phyloP scores from a whole-genome alignment of 176 grass and related monocot species.

The Pharus latifolius region DNA sequence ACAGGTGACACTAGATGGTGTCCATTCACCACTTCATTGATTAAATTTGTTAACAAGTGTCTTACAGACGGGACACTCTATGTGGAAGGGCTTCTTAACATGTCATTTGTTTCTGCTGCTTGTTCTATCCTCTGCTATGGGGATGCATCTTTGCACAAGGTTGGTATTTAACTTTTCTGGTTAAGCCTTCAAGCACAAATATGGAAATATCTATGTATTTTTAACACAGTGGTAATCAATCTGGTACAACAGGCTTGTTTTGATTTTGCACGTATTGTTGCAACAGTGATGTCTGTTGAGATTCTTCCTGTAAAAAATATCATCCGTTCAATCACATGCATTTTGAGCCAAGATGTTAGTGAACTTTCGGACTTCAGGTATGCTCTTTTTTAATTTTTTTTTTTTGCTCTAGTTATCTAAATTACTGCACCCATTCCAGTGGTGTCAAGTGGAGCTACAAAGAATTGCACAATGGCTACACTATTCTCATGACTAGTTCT shows the following conservation, averaged over 20 bases:
- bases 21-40: slow-evolving; percentile 53
- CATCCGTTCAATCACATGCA: slow-evolving; percentile 59
- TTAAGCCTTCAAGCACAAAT: neutral
- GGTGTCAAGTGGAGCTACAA: neutral
- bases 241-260: slow-evolving; percentile 66
- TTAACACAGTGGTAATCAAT: neutral
- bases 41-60: slow-evolving; percentile 82
- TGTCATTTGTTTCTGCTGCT: slow-evolving; percentile 57
- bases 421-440: neutral
- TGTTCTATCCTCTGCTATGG: slow-evolving; percentile 72
- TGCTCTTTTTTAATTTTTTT: neutral
- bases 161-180: slow-evolving; percentile 19
- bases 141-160: slow-evolving; percentile 76
- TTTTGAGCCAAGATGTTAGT: slow-evolving; percentile 45
- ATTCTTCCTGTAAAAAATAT: slow-evolving; percentile 68
- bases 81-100: slow-evolving; percentile 70
- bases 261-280: slow-evolving; percentile 74
- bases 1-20: slow-evolving; percentile 51
- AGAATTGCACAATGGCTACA: neutral
- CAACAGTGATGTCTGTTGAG: slow-evolving; percentile 55
- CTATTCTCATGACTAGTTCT: neutral
- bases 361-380: slow-evolving; percentile 48
- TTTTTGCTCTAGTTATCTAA: neutral
- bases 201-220: neutral
- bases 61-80: slow-evolving; percentile 77